Evolutionary conservation across 306 rosid species (phyloP), one percentile per base, ranked within the genome.

Genomic region (Vicia faba): DNA sequence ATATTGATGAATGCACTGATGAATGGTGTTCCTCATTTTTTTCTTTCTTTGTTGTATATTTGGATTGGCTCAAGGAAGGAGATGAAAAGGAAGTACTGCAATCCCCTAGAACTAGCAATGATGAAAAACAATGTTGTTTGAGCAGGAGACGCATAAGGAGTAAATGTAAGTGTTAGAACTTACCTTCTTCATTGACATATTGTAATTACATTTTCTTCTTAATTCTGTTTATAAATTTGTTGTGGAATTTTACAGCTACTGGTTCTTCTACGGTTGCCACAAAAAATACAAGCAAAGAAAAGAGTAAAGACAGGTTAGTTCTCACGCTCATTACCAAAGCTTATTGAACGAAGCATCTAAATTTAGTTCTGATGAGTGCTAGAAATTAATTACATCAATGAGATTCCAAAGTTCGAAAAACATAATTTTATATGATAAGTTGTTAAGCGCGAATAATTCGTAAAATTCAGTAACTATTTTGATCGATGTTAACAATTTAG

Each of bases 241-340:
- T 44, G 33, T 54, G 61, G n/a, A 44, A 61, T 74, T 73, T 58
- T 74, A 77, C 91, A 84, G 98, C 98, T 3, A 58, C 64, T 66
- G 83, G 88, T 25, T 61, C 95, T 72, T 77, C 86, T 26, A 61
- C 85, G 45, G 43, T 75, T 46, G 68, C 75, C 75, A 72, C 55
- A 73, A 80, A 80, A 69, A 75, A 44, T 43, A 82, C 59, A 63
- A 78, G 78, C 54, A 84, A 82, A 80, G 91, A 87, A 65, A 84
- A 74, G 71, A 78, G 23, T 72, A 88, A 79, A 66, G 79, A 31
- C 57, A 86, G 98, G 96, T 89, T 51, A 71, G 86, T 82, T 26
- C 61, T 25, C 19, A 13, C 1, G 1, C 11, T 6, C 36, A 54
- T 54, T 12, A 25, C 1, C 2, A 25, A 11, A 54, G 61, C 18